Conservation (phyloP, 108 stramenopile genomes). For the Nitzschia sp. region DNA sequence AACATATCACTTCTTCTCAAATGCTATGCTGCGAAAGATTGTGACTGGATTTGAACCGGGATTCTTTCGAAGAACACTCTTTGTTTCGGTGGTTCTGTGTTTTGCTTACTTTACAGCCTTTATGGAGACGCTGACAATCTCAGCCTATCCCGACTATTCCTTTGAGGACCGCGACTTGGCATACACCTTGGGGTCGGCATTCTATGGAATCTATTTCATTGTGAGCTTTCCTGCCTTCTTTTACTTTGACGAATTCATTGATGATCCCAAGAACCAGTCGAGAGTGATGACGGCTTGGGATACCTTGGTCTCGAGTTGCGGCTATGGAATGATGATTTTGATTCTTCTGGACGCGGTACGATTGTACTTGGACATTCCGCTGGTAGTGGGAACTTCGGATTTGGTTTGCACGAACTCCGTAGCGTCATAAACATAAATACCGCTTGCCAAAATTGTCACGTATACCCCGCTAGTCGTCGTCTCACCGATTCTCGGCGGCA, state of each 20-base stretch:
- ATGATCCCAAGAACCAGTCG: conserved; percentile 17
- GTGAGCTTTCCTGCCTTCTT: conserved; percentile 95
- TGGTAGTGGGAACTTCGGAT: conserved; percentile 57
- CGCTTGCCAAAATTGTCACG: not conserved
- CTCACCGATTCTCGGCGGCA: conserved; percentile 22
- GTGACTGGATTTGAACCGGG: conserved; percentile 55
- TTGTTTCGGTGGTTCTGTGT: conserved; percentile 46
- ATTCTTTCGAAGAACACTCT: conserved; percentile 53
- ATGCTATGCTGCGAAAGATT: conserved; percentile 85
- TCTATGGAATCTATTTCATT: conserved; percentile 99
- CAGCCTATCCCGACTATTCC: conserved; percentile 93
- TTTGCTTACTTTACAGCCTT: conserved; percentile 94
- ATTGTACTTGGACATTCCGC: conserved; percentile 81
- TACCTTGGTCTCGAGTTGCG: conserved; percentile 78
- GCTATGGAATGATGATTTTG: conserved; percentile 94
- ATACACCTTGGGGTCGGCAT: conserved; percentile 67
- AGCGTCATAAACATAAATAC: not conserved
- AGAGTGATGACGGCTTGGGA: conserved; percentile 62
- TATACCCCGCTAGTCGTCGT: not conserved
- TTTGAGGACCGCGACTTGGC: conserved; percentile 84
- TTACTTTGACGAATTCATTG: conserved; percentile 69
- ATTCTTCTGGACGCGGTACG: conserved; percentile 91
- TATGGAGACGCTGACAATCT: conserved; percentile 97
- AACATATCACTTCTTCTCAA: conserved; percentile 93
- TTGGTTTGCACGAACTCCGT: conserved; percentile 17